Percentiles rank a stretch among this genome's conserved stretches.
Conservation (phyloP, 345 rosid species). For the Physaria fendleri region DNA sequence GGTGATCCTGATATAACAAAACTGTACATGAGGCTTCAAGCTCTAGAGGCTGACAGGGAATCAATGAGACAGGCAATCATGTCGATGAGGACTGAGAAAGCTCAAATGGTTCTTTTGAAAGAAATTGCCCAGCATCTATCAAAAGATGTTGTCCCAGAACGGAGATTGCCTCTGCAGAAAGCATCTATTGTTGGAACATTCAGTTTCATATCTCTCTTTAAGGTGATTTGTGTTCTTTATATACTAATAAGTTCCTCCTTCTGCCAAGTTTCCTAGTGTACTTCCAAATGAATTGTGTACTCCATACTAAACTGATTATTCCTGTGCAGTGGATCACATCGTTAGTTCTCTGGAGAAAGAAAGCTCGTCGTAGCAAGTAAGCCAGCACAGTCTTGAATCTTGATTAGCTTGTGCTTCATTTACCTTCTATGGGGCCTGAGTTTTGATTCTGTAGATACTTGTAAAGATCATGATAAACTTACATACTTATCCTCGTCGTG, state of each 20-base stretch:
- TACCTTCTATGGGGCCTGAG: too few species aligned
- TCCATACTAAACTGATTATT: neutral
- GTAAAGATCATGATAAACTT: neutral
- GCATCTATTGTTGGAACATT: slow-evolving; percentile 38
- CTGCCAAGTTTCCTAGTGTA: too few species aligned
- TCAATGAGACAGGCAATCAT: slow-evolving; percentile 90
- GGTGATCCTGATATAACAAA: slow-evolving; percentile 79
- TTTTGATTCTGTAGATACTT: slow-evolving; percentile 13
- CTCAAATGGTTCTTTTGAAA: slow-evolving; percentile 76
- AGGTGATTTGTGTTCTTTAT: too few species aligned
- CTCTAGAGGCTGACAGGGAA: slow-evolving; percentile 97
- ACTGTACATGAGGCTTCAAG: slow-evolving; percentile 85
- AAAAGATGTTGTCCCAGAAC: slow-evolving; percentile 59
- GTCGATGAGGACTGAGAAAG: slow-evolving; percentile 96
- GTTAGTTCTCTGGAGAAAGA: slow-evolving; percentile 72
- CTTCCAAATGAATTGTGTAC: too few species aligned
- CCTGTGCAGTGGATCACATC: slow-evolving; percentile 66
- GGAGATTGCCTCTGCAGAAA: slow-evolving; percentile 42
- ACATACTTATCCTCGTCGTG: neutral
- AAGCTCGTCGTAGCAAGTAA: slow-evolving; percentile 81
- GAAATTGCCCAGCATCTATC: slow-evolving; percentile 91
- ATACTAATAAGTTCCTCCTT: too few species aligned
- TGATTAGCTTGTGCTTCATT: slow-evolving; percentile 4
- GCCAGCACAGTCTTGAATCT: slow-evolving; percentile 19
- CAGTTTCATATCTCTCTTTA: slow-evolving; percentile 53